Percentiles rank a stretch among this genome's conserved stretches.
These are phyloP conservation scores for Trametes meyenii DNA, from an alignment of 768 basidiomycete species.

Conservation along the genomic window DNA sequence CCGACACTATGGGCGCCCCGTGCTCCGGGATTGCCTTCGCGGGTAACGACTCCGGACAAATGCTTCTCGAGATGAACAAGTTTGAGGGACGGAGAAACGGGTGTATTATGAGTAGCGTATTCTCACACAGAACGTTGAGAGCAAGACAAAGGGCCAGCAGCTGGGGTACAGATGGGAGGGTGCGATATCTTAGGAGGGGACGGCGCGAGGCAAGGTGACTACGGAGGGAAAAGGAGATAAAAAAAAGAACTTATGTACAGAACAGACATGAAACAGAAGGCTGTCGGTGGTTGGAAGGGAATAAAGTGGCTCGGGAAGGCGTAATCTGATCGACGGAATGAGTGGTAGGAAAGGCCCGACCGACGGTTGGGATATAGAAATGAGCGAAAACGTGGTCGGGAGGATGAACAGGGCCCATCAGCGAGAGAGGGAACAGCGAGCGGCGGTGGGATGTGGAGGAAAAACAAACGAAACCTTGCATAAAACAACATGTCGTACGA, in stretches of 20 bases:
- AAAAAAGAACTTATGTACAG: conserved; percentile 9
- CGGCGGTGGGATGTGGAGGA: conserved; percentile 1
- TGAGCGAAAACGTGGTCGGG: neutral
- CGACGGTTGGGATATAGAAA: neutral
- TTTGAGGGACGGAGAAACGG: neutral
- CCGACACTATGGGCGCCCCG: neutral
- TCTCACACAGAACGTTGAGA: conserved; percentile 30
- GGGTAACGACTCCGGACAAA: neutral
- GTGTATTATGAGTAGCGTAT: conserved; percentile 26
- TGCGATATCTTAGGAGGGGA: conserved; percentile 15
- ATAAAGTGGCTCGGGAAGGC: neutral
- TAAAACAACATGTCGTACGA: conserved; percentile 22
- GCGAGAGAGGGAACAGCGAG: neutral
- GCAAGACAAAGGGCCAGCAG: conserved; percentile 20
- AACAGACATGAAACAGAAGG: neutral
- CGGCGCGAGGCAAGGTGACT: neutral
- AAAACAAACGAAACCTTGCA: conserved; percentile 8
- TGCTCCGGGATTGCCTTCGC: neutral
- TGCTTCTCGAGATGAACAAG: neutral
- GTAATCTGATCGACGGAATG: neutral
- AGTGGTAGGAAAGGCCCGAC: neutral
- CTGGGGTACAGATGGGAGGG: conserved; percentile 26
- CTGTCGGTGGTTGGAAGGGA: neutral
- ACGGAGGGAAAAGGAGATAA: neutral
- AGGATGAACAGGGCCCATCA: neutral